Evolutionary conservation across 495 filamentous ascomycete genomes (phyloP).

Genomic region (Rostrohypoxylon terebratum): DNA sequence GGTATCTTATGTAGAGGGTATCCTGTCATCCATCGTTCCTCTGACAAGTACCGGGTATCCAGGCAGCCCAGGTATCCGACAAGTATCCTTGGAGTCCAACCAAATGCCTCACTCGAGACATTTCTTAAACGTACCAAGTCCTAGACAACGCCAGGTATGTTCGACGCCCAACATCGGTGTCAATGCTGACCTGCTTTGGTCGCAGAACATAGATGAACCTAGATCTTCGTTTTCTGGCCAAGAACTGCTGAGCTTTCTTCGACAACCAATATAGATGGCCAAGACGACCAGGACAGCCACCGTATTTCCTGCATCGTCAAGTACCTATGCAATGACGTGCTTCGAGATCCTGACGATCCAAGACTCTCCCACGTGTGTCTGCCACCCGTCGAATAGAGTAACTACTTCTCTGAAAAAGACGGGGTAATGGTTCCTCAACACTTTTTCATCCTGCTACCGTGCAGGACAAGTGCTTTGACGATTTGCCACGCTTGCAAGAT

Average conservation of each 20-base stretch:
- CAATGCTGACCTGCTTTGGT: neutral
- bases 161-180: neutral
- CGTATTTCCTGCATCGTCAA: constrained; percentile 9
- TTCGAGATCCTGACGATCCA: constrained; percentile 17
- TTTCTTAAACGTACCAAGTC: neutral
- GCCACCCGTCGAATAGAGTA: constrained; percentile 22
- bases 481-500: constrained; percentile 28
- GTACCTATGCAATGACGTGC: constrained; percentile 35
- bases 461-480: constrained; percentile 21
- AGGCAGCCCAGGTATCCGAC: neutral
- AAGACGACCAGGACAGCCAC: neutral
- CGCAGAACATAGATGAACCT: neutral
- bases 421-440: constrained; percentile 16
- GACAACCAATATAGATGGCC: neutral
- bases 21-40: constrained; percentile 2
- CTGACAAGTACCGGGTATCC: neutral
- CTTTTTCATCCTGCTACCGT: constrained; percentile 19
- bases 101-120: neutral
- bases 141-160: neutral
- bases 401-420: constrained; percentile 10
- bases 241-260: neutral
- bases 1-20: neutral
- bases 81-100: neutral
- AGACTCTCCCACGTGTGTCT: constrained; percentile 30
- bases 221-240: neutral